Evolutionary conservation across 805 yeast genomes (phyloP).

Genomic region (Ogataea allantospora): DNA sequence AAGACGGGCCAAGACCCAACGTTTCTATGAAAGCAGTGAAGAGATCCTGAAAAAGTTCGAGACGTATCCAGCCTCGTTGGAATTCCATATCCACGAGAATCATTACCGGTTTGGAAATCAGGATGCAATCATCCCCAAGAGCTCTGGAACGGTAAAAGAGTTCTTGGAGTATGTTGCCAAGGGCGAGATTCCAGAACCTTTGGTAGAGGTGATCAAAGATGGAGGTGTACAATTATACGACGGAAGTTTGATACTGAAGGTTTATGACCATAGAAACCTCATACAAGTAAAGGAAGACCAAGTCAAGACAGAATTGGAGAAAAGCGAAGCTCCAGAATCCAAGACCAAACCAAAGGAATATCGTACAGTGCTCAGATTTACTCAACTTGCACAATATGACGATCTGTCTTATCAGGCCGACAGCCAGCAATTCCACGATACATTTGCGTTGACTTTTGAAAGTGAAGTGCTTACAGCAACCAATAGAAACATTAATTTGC

Average conservation of each 20-base stretch:
- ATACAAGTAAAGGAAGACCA: slow-evolving; percentile 18
- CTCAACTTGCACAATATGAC: slow-evolving; percentile 76
- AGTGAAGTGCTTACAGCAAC: slow-evolving; percentile 81
- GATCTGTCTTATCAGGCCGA: slow-evolving; percentile 86
- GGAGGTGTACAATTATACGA: slow-evolving; percentile 83
- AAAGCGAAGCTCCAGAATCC: not conserved
- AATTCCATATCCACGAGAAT: slow-evolving; percentile 86
- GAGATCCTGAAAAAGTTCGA: slow-evolving; percentile 76
- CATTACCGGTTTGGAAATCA: slow-evolving; percentile 89
- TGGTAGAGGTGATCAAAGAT: slow-evolving; percentile 86
- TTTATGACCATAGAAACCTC: slow-evolving; percentile 76
- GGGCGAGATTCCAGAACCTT: slow-evolving; percentile 84
- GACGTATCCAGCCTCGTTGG: slow-evolving; percentile 75
- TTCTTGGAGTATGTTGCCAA: slow-evolving; percentile 76
- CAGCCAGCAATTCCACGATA: slow-evolving; percentile 72
- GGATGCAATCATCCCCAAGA: slow-evolving; percentile 82
- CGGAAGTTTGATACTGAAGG: slow-evolving; percentile 82
- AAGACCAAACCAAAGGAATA: slow-evolving; percentile 62
- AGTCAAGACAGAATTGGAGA: slow-evolving; percentile 1
- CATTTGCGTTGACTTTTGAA: slow-evolving; percentile 77
- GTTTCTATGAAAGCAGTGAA: slow-evolving; percentile 68
- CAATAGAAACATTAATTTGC: slow-evolving; percentile 70
- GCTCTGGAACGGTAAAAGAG: slow-evolving; percentile 72
- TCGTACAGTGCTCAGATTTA: slow-evolving; percentile 75
- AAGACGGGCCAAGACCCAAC: slow-evolving; percentile 45